Conservation (phyloP, 441 rosid genomes). For the Manihot esculenta region DNA sequence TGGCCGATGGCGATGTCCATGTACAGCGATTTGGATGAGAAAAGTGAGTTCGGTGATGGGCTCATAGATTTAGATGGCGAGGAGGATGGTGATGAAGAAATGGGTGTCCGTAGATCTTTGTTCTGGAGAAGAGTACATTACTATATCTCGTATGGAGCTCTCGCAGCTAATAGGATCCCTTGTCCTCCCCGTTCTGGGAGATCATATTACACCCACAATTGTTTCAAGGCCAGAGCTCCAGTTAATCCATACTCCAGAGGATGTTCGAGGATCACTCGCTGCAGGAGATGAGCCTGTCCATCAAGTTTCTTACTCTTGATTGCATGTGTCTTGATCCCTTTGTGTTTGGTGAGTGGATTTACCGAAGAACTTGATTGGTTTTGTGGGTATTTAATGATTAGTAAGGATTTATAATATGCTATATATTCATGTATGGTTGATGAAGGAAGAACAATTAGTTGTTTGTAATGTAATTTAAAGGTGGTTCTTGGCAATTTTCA, state of each 20-base stretch:
- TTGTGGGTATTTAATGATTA: background rate
- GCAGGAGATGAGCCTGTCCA: slow-evolving; percentile 55
- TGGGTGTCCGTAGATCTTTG: slow-evolving; percentile 54
- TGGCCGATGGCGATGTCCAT: slow-evolving; percentile 54
- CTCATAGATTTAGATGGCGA: slow-evolving; percentile 23
- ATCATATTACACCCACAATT: slow-evolving; percentile 82
- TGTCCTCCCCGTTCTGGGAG: slow-evolving; percentile 95
- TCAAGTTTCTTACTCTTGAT: no score
- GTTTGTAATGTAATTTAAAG: no score
- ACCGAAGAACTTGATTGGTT: no score
- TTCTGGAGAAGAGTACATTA: slow-evolving; percentile 59
- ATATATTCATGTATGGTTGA: no score
- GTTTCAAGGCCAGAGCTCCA: slow-evolving; percentile 57
- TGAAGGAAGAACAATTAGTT: no score
- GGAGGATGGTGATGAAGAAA: slow-evolving; percentile 4
- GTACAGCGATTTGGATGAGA: slow-evolving; percentile 26
- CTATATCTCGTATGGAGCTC: slow-evolving; percentile 89
- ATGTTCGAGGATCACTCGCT: slow-evolving; percentile 69
- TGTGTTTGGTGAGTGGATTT: background rate
- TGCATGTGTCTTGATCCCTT: no score
- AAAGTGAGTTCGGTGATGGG: background rate
- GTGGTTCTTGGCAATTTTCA: no score
- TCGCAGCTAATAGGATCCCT: slow-evolving; percentile 76
- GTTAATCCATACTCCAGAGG: slow-evolving; percentile 77
- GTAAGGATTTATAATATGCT: no score